Conservation (phyloP, 1,284 basidiomycete genomes). For the Pseudozyma flocculosa region DNA sequence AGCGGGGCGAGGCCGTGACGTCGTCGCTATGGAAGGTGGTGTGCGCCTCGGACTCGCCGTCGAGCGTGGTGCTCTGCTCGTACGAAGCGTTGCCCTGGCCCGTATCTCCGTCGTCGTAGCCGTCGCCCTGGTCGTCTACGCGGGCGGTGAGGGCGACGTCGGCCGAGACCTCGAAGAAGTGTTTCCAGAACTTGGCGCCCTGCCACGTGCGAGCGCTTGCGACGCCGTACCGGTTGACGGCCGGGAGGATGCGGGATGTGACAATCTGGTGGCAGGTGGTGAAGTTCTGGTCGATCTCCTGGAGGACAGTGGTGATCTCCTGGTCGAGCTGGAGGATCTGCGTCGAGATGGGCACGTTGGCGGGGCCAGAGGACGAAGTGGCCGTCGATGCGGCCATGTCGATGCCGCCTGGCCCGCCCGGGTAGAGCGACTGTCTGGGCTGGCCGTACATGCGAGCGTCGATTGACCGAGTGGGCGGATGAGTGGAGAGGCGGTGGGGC, state of each 20-base stretch:
- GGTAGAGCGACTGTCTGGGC: conserved; percentile 35
- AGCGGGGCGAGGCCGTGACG: conserved; percentile 15
- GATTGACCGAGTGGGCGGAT: too few species aligned
- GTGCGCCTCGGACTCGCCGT: conserved; percentile 19
- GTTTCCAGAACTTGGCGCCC: conserved; percentile 92
- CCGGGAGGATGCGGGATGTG: conserved; percentile 76
- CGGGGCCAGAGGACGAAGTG: neutral
- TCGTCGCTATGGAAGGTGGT: conserved; percentile 22
- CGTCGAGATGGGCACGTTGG: conserved; percentile 64
- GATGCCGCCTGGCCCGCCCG: conserved; percentile 14
- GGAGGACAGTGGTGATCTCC: conserved; percentile 74
- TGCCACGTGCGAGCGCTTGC: conserved; percentile 83
- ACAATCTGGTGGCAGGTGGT: conserved; percentile 84
- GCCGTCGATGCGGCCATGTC: neutral
- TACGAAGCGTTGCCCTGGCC: neutral
- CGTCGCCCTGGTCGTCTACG: neutral
- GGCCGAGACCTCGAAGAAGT: conserved; percentile 88
- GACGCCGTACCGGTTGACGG: conserved; percentile 82
- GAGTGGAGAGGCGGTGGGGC: neutral
- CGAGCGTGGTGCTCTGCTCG: conserved; percentile 6
- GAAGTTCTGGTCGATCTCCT: conserved; percentile 93
- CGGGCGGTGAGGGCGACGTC: conserved; percentile 67
- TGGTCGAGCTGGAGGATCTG: conserved; percentile 94
- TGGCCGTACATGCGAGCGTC: conserved; percentile 34
- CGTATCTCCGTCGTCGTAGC: conserved; percentile 2